These are phyloP conservation scores for Hypoxylon sp. DNA, from an alignment of 2,329 filamentous ascomycete species.

Conservation along the genomic window DNA sequence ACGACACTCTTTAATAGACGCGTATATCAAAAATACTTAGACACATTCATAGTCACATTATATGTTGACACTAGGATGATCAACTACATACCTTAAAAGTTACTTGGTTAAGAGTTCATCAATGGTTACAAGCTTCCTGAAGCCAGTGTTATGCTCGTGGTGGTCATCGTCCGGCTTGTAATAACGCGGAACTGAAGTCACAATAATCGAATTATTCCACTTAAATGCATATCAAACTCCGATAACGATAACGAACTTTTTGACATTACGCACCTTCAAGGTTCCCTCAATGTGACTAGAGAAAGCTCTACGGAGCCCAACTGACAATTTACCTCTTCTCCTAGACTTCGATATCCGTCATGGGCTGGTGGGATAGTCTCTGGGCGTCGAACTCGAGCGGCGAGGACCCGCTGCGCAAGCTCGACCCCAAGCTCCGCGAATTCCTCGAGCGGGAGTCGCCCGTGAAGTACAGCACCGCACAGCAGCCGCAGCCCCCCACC, in stretches of 20 bases:
- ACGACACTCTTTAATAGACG: too few relatives aligned
- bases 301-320: constrained; percentile 21
- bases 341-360: constrained; percentile 49
- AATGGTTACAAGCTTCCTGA: background rate
- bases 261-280: constrained; percentile 23
- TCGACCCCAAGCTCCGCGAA: constrained; percentile 86
- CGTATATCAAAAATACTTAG: background rate
- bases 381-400: constrained; percentile 63
- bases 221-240: constrained; percentile 30
- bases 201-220: background rate
- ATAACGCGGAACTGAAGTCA: background rate
- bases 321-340: constrained; percentile 1
- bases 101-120: background rate
- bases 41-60: background rate
- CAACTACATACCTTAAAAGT: too few relatives aligned
- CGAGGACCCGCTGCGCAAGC: constrained; percentile 78
- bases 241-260: constrained; percentile 43
- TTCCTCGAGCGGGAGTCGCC: constrained; percentile 89
- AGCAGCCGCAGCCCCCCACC: constrained; percentile 38
- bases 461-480: constrained; percentile 70
- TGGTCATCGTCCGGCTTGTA: background rate
- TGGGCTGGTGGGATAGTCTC: constrained; percentile 72
- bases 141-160: background rate
- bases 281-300: background rate
- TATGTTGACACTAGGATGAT: background rate